Percentiles rank a stretch among this genome's conserved stretches.
phyloP scores from a whole-genome alignment of 768 basidiomycete species.

The Kwoniella shandongensis region DNA sequence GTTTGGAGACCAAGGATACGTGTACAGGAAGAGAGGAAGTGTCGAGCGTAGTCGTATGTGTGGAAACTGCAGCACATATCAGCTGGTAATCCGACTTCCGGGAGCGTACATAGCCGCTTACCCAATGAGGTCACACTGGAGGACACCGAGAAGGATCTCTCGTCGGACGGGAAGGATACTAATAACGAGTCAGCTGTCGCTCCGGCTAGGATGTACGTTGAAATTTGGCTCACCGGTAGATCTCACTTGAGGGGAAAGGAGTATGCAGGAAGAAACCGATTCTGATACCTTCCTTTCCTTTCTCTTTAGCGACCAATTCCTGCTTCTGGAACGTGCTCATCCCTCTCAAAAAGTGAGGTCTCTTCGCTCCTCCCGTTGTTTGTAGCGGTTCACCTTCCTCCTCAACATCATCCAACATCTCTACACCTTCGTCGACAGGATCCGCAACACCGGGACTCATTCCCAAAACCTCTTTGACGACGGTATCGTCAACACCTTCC shows the following conservation, averaged over 20 bases:
- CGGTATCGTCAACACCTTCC: slow-evolving; percentile 49
- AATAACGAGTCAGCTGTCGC: slow-evolving; percentile 7
- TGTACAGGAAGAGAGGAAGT: slow-evolving; percentile 97
- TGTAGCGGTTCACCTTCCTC: slow-evolving; percentile 60
- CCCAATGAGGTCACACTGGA: slow-evolving; percentile 95
- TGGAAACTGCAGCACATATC: slow-evolving; percentile 63
- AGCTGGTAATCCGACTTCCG: not conserved
- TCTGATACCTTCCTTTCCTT: slow-evolving; percentile 63
- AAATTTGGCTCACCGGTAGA: slow-evolving; percentile 71
- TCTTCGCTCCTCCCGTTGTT: slow-evolving; percentile 56
- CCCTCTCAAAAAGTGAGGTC: slow-evolving; percentile 30
- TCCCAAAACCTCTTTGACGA: slow-evolving; percentile 47
- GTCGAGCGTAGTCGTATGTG: slow-evolving; percentile 98
- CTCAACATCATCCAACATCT: slow-evolving; percentile 57
- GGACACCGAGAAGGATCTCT: slow-evolving; percentile 92
- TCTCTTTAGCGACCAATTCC: slow-evolving; percentile 47
- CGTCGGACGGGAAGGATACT: slow-evolving; percentile 95
- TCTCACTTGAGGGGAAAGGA: slow-evolving; percentile 95
- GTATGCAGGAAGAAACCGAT: slow-evolving; percentile 99
- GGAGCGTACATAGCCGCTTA: slow-evolving; percentile 28
- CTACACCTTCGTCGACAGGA: slow-evolving; percentile 42
- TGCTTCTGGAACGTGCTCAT: slow-evolving; percentile 43
- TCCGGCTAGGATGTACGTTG: not conserved
- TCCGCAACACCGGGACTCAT: slow-evolving; percentile 29
- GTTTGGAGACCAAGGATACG: slow-evolving; percentile 91